These are phyloP conservation scores for Sporothrix mexicana DNA, from an alignment of 2,329 filamentous ascomycete species.

Conservation along the genomic window DNA sequence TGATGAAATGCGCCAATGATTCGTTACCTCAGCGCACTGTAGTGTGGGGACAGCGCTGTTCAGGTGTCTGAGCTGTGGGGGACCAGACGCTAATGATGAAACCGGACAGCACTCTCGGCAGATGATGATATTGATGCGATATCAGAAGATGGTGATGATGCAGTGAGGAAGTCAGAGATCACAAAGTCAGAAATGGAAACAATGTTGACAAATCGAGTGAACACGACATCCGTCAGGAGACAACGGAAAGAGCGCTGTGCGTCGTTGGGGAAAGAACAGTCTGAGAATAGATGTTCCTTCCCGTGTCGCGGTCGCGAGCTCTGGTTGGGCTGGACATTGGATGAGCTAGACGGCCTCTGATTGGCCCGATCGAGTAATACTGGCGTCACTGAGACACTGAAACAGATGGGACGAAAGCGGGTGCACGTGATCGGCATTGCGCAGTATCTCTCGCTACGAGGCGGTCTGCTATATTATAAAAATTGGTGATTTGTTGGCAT, in stretches of 20 bases:
- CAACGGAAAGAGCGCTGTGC: conserved; percentile 6
- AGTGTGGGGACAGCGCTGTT: background rate
- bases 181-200: background rate
- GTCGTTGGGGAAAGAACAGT: background rate
- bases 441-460: too few relatives aligned
- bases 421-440: background rate
- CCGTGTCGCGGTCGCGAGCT: conserved; percentile 2
- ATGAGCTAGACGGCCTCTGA: background rate
- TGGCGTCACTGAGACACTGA: conserved; percentile 13
- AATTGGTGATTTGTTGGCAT: too few relatives aligned
- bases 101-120: background rate
- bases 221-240: too few relatives aligned
- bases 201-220: background rate
- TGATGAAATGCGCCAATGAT: conserved; percentile 2
- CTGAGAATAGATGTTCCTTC: conserved; percentile 10
- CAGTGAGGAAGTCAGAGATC: background rate
- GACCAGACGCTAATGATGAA: background rate
- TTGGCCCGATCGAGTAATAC: conserved; percentile 4
- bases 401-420: too few relatives aligned
- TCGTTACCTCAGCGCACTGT: conserved; percentile 8
- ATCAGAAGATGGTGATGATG: background rate
- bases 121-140: background rate
- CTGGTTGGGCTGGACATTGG: background rate
- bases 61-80: background rate
- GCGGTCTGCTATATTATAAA: too few relatives aligned